A percentile compares a stretch with the other conserved stretches of the same genome.
These are phyloP conservation scores for Lentinula guzmanii DNA, from an alignment of 768 basidiomycete species.

Conservation along the genomic window DNA sequence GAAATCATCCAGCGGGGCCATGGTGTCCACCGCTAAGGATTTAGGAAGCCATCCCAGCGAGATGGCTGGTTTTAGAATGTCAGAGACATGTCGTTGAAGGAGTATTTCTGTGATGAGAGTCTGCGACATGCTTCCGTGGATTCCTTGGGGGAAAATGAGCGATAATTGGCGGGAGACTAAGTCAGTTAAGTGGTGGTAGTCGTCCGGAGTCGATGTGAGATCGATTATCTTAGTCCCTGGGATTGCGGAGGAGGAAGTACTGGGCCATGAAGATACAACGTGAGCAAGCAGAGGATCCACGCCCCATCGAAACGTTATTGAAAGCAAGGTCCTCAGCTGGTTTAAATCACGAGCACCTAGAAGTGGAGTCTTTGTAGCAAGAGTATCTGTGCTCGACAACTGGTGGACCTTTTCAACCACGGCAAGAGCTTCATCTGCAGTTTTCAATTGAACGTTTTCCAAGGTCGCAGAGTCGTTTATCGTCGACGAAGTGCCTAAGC, in stretches of 20 bases:
- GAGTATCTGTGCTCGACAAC: conserved; percentile 24
- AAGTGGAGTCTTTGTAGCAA: conserved; percentile 20
- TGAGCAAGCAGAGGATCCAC: conserved; percentile 45
- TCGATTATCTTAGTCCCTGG: conserved; percentile 36
- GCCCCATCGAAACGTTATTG: conserved; percentile 71
- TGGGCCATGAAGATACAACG: conserved; percentile 35
- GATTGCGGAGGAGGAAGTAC: conserved; percentile 14
- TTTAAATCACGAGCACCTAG: conserved; percentile 66
- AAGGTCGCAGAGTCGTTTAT: conserved; percentile 18
- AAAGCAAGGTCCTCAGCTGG: conserved; percentile 55
- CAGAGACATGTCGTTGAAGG: conserved; percentile 45
- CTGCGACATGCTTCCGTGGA: conserved; percentile 40
- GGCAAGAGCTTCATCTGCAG: conserved; percentile 49
- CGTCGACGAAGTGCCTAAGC: conserved; percentile 13
- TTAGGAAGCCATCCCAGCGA: conserved; percentile 72
- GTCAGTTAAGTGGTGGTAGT: conserved; percentile 37
- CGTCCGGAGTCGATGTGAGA: conserved; percentile 32
- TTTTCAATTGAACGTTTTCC: conserved; percentile 42
- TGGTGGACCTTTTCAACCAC: conserved; percentile 43
- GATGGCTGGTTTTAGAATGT: conserved; percentile 55
- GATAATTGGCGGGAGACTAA: conserved; percentile 37
- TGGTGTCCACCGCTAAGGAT: conserved; percentile 26
- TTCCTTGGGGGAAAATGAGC: conserved; percentile 49
- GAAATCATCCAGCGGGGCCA: conserved; percentile 37
- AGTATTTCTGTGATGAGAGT: conserved; percentile 60